Evolutionary conservation across 2,329 filamentous ascomycete genomes (phyloP).

Genomic region (Aspergillus tamarii): DNA sequence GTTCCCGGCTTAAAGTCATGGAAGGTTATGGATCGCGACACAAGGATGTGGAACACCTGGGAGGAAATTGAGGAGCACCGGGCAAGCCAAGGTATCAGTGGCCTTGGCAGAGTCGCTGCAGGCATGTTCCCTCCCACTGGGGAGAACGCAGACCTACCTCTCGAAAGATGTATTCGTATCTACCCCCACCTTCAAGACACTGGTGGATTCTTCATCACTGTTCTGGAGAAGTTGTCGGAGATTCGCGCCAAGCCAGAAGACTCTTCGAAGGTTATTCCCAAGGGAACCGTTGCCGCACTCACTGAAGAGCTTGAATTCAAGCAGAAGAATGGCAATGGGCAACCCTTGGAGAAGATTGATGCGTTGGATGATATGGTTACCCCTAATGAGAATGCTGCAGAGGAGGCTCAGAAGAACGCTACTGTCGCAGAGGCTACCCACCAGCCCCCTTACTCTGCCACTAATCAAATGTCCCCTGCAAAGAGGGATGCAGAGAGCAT

Average conservation of each 20-base stretch:
- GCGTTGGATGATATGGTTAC: constrained; percentile 45
- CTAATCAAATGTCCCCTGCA: constrained; percentile 25
- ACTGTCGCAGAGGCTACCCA: constrained; percentile 39
- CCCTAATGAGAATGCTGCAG: constrained; percentile 30
- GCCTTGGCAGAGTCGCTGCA: constrained; percentile 71
- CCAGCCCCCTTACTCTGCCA: constrained; percentile 37
- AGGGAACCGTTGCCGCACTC: constrained; percentile 43
- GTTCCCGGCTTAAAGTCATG: constrained; percentile 76
- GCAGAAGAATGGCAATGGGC: constrained; percentile 31
- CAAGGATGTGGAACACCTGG: constrained; percentile 79
- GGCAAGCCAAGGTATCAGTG: constrained; percentile 61
- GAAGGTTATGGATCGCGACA: constrained; percentile 88
- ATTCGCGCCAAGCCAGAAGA: constrained; percentile 77
- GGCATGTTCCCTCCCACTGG: constrained; percentile 80
- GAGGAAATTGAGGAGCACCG: constrained; percentile 74
- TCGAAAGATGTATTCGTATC: constrained; percentile 89
- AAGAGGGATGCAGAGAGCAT: constrained; percentile 41
- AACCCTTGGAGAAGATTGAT: constrained; percentile 42
- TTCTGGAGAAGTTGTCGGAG: constrained; percentile 87
- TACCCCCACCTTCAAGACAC: constrained; percentile 97
- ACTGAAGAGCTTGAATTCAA: constrained; percentile 39
- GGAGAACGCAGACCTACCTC: constrained; percentile 64
- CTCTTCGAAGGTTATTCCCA: constrained; percentile 37
- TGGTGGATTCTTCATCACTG: constrained; percentile 95
- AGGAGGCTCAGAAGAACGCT: constrained; percentile 38